These are phyloP conservation scores for Phytophthora capsici DNA, from an alignment of 352 stramenopile species.

Conservation along the genomic window DNA sequence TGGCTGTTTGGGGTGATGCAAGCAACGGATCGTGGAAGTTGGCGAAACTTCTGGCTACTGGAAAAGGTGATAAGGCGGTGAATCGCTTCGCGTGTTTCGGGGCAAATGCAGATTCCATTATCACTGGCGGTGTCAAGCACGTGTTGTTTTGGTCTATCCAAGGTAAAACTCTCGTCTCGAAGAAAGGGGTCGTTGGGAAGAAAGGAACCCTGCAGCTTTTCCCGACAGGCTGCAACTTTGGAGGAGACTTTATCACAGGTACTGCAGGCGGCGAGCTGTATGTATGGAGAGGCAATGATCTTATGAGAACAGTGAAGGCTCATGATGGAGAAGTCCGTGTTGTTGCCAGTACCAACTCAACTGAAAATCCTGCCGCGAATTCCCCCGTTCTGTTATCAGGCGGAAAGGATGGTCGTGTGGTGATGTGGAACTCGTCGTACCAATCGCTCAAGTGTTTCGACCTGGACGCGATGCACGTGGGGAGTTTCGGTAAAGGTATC, in stretches of 20 bases:
- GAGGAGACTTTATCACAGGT: slow-evolving; percentile 56
- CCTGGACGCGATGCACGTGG: slow-evolving; percentile 42
- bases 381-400: slow-evolving; percentile 53
- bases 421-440: slow-evolving; percentile 70
- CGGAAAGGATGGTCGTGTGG: slow-evolving; percentile 74
- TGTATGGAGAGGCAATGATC: slow-evolving; percentile 60
- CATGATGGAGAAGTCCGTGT: slow-evolving; percentile 63
- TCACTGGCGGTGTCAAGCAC: slow-evolving; percentile 75
- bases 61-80: slow-evolving; percentile 61
- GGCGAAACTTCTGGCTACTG: slow-evolving; percentile 45
- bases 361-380: slow-evolving; percentile 7
- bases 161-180: slow-evolving; percentile 58
- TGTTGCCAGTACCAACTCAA: slow-evolving; percentile 32
- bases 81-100: slow-evolving; percentile 67
- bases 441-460: slow-evolving; percentile 80
- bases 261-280: slow-evolving; percentile 64
- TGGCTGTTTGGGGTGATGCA: slow-evolving; percentile 78
- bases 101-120: slow-evolving; percentile 35
- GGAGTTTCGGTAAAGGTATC: slow-evolving; percentile 48
- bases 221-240: slow-evolving; percentile 52
- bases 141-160: slow-evolving; percentile 73
- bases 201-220: slow-evolving; percentile 62
- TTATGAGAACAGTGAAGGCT: slow-evolving; percentile 62
- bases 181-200: slow-evolving; percentile 71
- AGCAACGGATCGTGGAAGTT: slow-evolving; percentile 76